A percentile compares a stretch with the other conserved stretches of the same genome.
Conservation (phyloP, 2,329 filamentous ascomycete species). For the Aaosphaeria pasadenensis region DNA sequence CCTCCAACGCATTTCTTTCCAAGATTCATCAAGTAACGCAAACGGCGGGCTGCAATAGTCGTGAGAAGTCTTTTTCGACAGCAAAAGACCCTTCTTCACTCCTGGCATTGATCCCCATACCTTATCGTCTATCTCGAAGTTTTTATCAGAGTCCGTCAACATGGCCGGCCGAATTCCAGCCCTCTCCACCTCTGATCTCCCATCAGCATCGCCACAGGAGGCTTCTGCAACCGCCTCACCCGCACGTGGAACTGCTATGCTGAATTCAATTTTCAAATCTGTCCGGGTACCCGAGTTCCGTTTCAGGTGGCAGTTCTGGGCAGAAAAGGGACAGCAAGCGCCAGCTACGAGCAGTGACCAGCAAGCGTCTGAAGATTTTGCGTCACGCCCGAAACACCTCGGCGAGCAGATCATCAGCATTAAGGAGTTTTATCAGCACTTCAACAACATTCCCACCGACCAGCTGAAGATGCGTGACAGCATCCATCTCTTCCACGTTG, state of each 20-base stretch:
- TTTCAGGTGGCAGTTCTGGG: slow-evolving; percentile 53
- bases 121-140: not conserved
- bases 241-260: slow-evolving; percentile 75
- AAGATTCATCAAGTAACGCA: too few relatives aligned
- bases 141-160: not conserved
- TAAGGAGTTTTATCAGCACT: slow-evolving; percentile 49
- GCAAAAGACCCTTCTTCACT: too few relatives aligned
- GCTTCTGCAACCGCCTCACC: slow-evolving; percentile 64
- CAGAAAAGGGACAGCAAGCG: slow-evolving; percentile 39
- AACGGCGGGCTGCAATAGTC: too few relatives aligned
- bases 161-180: slow-evolving; percentile 33
- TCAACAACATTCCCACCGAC: slow-evolving; percentile 72
- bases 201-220: slow-evolving; percentile 58
- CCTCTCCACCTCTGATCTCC: slow-evolving; percentile 47
- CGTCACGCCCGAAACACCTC: slow-evolving; percentile 45
- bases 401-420: slow-evolving; percentile 45
- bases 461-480: slow-evolving; percentile 65
- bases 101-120: too few relatives aligned
- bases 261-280: slow-evolving; percentile 43
- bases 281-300: slow-evolving; percentile 50
- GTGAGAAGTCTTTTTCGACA: too few relatives aligned
- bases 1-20: too few relatives aligned
- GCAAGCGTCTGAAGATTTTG: slow-evolving; percentile 35
- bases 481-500: slow-evolving; percentile 77
- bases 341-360: slow-evolving; percentile 18